Base-by-base conservation (phyloP, 352 stramenopile species). In the Pythium sukuiense region DNA sequence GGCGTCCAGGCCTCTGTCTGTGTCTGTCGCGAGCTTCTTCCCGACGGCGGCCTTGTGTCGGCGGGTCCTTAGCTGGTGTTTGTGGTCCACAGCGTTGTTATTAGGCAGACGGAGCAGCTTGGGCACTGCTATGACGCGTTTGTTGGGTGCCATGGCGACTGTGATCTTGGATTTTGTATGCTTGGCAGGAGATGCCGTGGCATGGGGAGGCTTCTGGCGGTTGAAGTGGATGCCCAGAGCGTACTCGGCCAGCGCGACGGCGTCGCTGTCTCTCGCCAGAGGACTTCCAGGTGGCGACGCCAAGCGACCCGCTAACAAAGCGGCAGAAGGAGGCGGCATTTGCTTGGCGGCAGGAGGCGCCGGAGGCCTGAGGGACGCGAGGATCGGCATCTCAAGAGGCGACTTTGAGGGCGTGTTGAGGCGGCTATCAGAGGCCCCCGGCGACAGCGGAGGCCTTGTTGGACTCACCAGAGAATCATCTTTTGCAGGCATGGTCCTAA, bases 1-100 rank as follows among this genome's bases (percentile, higher is more conserved):
- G 9, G 84, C 80, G 63, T 92, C 80, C 49, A 92, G 69, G 53
- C 79, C 69, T 11, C 77, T 59, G 8, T 39, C 59, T 29, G 63
- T 66, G n/a, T 56, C 62, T 8, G 61, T 52, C 24, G 32, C 45
- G 11, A 72, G 62, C 35, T 13, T 64, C 56, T 14, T 70, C 20
- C 50, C 48, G 37, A 37, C 56, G 9, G 33, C 46, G 18, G 69
- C 52, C 13, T 46, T 55, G 43, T 57, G 64, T 41, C 65, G 65
- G 46, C 82, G 76, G 24, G 80, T 85, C 16, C 29, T 24, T 0
- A 24, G 20, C 20, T 59, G 29, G 41, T 61, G 35, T 3, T 33
- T 32, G 12, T 59, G 54, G 30, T 59, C 54, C 14, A 32, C n/a
- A 3, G 48, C 30, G 39, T 63, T 69, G 45, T 69, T 52, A 9